These are phyloP conservation scores for Russula abietina DNA, from an alignment of 768 basidiomycete species.

Conservation along the genomic window DNA sequence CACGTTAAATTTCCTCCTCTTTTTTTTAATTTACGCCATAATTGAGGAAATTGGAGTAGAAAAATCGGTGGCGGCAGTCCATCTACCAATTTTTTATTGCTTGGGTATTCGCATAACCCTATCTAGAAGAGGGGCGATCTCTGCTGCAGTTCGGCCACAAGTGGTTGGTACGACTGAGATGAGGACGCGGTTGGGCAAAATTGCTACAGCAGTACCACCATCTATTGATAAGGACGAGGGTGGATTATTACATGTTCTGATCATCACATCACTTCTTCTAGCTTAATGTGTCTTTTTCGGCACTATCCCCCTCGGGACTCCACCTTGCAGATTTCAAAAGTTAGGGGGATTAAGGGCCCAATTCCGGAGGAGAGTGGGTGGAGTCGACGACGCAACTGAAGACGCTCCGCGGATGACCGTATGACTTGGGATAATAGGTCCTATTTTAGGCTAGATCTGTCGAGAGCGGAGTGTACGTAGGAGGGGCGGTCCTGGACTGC, in stretches of 20 bases:
- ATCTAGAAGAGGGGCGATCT: constrained; percentile 12
- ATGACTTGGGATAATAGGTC: constrained; percentile 1
- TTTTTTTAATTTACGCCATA: constrained; percentile 8
- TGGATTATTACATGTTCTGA: no score
- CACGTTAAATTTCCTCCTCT: not conserved
- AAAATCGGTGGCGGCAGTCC: not conserved
- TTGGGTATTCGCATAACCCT: not conserved
- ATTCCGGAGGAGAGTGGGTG: not conserved
- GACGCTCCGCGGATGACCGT: not conserved
- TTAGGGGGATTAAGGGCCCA: not conserved
- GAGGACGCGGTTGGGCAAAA: not conserved
- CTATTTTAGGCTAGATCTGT: constrained; percentile 8
- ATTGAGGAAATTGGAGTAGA: not conserved
- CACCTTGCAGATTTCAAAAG: not conserved
- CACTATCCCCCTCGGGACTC: not conserved
- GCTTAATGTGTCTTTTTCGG: constrained; percentile 2
- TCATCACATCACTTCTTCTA: no score
- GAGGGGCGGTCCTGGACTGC: not conserved
- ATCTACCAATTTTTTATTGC: not conserved
- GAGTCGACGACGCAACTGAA: not conserved
- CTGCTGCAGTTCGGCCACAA: not conserved
- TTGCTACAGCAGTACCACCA: no score
- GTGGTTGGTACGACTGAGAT: not conserved
- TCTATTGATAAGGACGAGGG: no score
- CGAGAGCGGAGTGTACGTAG: not conserved